Evolutionary conservation across 306 rosid species (phyloP), one percentile per base, ranked within the genome.

Genomic region (Vigna unguiculata): DNA sequence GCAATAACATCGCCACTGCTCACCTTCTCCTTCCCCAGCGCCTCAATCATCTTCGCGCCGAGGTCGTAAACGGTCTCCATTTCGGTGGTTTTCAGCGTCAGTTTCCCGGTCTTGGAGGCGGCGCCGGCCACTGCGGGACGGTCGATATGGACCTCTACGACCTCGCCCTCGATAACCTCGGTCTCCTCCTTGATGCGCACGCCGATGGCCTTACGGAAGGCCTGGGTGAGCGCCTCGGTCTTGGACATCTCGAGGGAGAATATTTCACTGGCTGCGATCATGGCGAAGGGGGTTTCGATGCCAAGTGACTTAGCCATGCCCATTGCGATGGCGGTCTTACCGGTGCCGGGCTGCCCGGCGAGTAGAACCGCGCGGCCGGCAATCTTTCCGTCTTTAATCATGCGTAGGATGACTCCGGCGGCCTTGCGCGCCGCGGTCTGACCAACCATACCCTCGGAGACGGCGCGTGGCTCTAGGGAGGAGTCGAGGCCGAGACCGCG

Each of bases 281-380:
- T 95, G 2, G 99, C 99, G 38, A 95, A 95, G 2, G 99, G 99
- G 1, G 99, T 89, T 47, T 95, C 98, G 1, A 92, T 88, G 32
- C 99, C 99, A 5, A 95, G 88, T 28, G 99, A 95, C 86, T 92
- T 95, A 5, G 99, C 99, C 97, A 92, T 89, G n/a, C 99, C 99
- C 99, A 95, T 95, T 6, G 97, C 99, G 32, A 95, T 95, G 75
- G 99, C 99, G 28, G 99, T 95, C 84, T 95, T 95, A 15, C 99
- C 99, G 2, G 99, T 92, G 1, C 99, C 99, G 0, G 99, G 99
- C 54, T 92, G 97, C 0, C 99, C 99, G 2, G 97, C 99, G 9
- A 95, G 65, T 9, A 95, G 92, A 4, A 95, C 92, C 0, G 93
- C 99, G 9, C 99, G 86, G 9, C 99, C 99, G 0, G 99, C 98